Percentiles rank a stretch among this genome's conserved stretches.
Conservation (phyloP, 1,284 basidiomycete genomes). For the Cutaneotrichosporon sp. region DNA sequence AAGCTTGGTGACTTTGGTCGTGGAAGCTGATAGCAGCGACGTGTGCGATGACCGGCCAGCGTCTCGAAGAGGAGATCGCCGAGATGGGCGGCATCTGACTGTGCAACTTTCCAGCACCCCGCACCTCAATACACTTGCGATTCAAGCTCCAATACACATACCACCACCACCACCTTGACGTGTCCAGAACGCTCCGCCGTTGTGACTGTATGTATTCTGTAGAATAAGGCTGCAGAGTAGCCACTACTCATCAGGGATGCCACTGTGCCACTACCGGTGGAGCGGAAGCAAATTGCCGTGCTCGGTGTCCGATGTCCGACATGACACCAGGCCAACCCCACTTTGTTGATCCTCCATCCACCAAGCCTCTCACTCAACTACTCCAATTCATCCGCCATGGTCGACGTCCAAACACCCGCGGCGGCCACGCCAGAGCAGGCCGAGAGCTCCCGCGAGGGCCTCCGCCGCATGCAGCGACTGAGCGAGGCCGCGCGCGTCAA, state of each 20-base stretch:
- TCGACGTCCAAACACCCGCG: conserved; percentile 12
- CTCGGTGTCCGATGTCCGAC: background rate
- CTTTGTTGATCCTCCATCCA: background rate
- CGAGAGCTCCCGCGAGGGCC: conserved; percentile 23
- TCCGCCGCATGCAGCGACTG: conserved; percentile 23
- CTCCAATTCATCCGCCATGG: conserved; percentile 9
- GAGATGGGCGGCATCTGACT: background rate
- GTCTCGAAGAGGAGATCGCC: conserved; percentile 8
- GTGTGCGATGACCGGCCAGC: conserved; percentile 1
- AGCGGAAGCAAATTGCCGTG: conserved; percentile 1
- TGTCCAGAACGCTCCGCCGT: background rate
- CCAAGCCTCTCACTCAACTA: too few species aligned
- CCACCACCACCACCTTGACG: background rate
- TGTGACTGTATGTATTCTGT: too few species aligned
- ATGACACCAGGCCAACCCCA: background rate
- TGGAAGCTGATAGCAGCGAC: conserved; percentile 2
- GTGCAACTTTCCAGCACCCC: background rate
- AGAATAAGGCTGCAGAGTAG: background rate
- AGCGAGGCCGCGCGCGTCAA: conserved; percentile 13
- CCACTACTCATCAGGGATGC: too few species aligned
- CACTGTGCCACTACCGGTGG: background rate
- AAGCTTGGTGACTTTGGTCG: background rate
- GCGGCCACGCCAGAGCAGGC: conserved; percentile 15
- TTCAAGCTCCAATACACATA: background rate
- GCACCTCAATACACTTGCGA: too few species aligned